A percentile compares a stretch with the other conserved stretches of the same genome.
Evolutionary conservation across 345 rosid genomes (phyloP).

Genomic region (Syzygium aromaticum): DNA sequence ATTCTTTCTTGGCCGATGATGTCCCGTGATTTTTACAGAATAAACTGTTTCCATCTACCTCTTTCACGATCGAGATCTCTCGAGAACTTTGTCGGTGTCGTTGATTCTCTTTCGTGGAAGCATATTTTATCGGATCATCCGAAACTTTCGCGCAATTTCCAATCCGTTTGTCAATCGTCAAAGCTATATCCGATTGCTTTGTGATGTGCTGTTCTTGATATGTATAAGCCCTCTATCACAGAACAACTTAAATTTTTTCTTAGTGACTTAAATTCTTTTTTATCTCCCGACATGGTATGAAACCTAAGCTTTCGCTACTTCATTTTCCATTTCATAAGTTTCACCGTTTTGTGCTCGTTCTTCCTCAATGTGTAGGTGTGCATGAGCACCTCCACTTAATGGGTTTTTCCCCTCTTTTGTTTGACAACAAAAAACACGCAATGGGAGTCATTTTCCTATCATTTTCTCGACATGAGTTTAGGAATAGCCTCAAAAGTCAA

Average conservation of each 20-base stretch:
- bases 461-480: not conserved
- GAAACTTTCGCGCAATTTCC: not conserved
- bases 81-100: accelerated
- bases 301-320: not conserved
- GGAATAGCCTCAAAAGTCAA: not conserved
- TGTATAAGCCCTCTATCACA: not conserved
- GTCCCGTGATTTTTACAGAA: not conserved
- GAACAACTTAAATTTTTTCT: not conserved
- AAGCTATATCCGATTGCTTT: accelerated
- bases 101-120: not conserved
- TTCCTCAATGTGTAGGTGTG: not conserved
- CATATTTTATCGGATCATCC: not conserved
- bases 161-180: not conserved
- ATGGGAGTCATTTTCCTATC: not conserved
- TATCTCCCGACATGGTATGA: accelerated
- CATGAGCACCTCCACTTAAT: not conserved
- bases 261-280: not conserved
- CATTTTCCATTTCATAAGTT: not conserved
- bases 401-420: not conserved
- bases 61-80: not conserved
- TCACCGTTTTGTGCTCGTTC: not conserved
- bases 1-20: not conserved
- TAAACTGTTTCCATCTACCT: not conserved
- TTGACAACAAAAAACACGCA: not conserved
- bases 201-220: too few relatives aligned